phyloP scores from a whole-genome alignment of 1,284 basidiomycete species.

The Irpex sp. region DNA sequence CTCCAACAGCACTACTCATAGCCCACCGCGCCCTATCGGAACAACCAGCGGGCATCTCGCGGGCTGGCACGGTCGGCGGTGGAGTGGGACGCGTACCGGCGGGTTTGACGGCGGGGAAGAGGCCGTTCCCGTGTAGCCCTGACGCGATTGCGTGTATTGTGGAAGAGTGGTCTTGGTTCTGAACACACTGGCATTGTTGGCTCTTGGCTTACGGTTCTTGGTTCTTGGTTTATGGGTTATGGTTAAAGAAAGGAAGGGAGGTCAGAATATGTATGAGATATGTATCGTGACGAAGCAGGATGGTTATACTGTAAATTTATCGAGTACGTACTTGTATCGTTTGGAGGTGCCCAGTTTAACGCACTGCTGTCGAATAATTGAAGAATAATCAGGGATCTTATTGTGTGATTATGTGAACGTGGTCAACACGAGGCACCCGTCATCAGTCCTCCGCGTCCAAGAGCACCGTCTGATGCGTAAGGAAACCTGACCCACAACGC shows the following conservation, averaged over 20 bases:
- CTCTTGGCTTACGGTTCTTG: background rate
- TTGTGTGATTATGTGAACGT: no score
- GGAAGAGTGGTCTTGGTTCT: slow-evolving; percentile 70
- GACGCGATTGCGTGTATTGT: slow-evolving; percentile 65
- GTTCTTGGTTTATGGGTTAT: no score
- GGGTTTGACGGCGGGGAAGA: slow-evolving; percentile 29
- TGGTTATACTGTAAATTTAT: no score
- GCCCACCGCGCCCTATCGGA: slow-evolving; percentile 25
- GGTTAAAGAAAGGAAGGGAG: no score
- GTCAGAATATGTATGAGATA: no score
- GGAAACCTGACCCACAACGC: background rate
- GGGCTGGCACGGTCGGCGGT: background rate
- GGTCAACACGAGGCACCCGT: no score
- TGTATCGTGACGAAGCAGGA: no score
- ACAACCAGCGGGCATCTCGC: slow-evolving; percentile 11
- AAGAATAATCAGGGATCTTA: no score
- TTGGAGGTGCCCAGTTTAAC: no score
- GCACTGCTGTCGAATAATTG: no score
- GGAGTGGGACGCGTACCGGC: slow-evolving; percentile 11
- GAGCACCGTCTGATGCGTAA: background rate
- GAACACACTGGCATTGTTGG: slow-evolving; percentile 5
- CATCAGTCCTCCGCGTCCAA: no score
- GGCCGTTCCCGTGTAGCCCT: slow-evolving; percentile 50
- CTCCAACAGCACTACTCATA: slow-evolving; percentile 28
- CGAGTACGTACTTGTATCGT: no score